Conservation (phyloP, 495 filamentous ascomycete genomes). For the Aspergillus ellipticus region DNA sequence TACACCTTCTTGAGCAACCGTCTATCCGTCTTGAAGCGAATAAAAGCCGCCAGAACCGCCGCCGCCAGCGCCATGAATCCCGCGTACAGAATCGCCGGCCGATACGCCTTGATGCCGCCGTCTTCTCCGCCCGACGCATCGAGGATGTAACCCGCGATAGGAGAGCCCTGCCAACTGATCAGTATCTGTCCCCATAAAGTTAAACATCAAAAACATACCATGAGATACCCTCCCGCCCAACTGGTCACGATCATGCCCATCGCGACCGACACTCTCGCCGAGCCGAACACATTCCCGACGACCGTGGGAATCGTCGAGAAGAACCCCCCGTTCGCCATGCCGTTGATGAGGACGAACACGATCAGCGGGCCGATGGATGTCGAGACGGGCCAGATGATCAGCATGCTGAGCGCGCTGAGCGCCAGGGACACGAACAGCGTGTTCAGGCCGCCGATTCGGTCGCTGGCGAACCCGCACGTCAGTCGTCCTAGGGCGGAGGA, state of each 20-base stretch:
- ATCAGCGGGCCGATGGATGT: conserved; percentile 47
- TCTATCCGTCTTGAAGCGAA: not conserved
- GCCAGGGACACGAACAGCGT: conserved; percentile 44
- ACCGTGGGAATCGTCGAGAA: conserved; percentile 60
- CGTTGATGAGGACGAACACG: conserved; percentile 52
- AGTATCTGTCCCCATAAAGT: conserved; percentile 3
- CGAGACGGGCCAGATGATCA: conserved; percentile 56
- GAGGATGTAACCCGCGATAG: conserved; percentile 57
- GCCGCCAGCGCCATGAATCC: conserved; percentile 33
- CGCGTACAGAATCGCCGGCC: conserved; percentile 59
- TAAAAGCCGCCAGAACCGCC: not conserved
- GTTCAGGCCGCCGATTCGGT: conserved; percentile 50
- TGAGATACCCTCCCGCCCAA: conserved; percentile 56
- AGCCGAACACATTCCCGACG: conserved; percentile 54
- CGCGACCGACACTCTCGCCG: conserved; percentile 48
- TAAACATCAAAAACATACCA: conserved; percentile 31
- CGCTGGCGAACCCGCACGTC: conserved; percentile 45
- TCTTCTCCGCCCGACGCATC: conserved; percentile 48
- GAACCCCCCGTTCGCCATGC: conserved; percentile 54
- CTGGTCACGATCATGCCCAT: conserved; percentile 61
- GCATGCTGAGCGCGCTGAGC: conserved; percentile 51
- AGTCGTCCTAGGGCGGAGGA: conserved; percentile 51
- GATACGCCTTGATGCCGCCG: conserved; percentile 45
- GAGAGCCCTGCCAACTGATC: conserved; percentile 41
- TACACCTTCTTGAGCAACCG: not conserved